Percentiles rank a stretch among this genome's conserved stretches.
phyloP scores from a whole-genome alignment of 2,329 filamentous ascomycete species.

The Pseudopyrenochaeta lycopersici region DNA sequence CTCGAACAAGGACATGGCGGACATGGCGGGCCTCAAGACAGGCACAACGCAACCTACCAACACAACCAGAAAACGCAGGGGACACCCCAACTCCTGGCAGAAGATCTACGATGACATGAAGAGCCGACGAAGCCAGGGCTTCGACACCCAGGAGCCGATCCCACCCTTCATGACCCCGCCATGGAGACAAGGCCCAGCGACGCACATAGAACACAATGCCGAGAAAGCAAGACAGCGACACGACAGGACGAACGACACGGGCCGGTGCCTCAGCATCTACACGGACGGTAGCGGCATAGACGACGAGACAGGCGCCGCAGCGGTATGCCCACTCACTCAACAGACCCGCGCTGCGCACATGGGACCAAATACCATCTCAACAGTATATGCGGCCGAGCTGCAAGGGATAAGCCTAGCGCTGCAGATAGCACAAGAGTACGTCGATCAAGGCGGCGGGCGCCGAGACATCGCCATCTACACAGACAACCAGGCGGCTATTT shows the following conservation, averaged over 20 bases:
- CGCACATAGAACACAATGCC: constrained; percentile 18
- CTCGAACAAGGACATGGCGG: constrained; percentile 12
- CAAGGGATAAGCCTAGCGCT: constrained; percentile 27
- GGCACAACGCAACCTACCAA: constrained; percentile 1
- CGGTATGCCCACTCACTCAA: constrained; percentile 21
- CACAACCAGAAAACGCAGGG: constrained; percentile 7
- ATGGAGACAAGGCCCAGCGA: constrained; percentile 16
- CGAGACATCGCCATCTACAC: constrained; percentile 21
- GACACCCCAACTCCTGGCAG: constrained; percentile 10
- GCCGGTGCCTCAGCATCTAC: constrained; percentile 27
- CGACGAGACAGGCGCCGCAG: constrained; percentile 19
- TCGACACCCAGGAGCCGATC: constrained; percentile 19
- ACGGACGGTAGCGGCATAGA: constrained; percentile 30
- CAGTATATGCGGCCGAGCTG: constrained; percentile 20
- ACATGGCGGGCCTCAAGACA: constrained; percentile 12
- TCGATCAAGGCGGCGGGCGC: constrained; percentile 9
- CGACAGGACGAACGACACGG: constrained; percentile 16
- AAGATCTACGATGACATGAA: constrained; percentile 19
- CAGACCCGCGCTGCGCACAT: constrained; percentile 20
- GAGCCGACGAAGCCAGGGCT: constrained; percentile 7
- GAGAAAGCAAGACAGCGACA: constrained; percentile 17
- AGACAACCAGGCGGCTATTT: constrained; percentile 26
- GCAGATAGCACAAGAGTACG: constrained; percentile 23
- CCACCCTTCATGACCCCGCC: constrained; percentile 19
- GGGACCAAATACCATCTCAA: constrained; percentile 12